These are phyloP conservation scores for Neophaeococcomyces aloes DNA, from an alignment of 2,329 filamentous ascomycete species.

Conservation along the genomic window DNA sequence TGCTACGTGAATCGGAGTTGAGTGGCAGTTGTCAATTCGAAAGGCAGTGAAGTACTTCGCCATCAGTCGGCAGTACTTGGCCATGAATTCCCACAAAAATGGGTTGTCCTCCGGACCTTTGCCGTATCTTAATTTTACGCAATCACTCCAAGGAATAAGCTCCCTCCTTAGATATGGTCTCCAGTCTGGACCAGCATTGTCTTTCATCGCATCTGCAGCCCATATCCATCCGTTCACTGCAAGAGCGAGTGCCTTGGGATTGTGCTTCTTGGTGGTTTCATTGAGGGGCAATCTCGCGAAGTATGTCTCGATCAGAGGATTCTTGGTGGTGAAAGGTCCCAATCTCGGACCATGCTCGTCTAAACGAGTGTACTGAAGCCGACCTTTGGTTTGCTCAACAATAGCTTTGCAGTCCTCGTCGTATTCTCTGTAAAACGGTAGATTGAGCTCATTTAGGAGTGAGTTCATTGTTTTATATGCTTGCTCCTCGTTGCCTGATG, in stretches of 20 bases:
- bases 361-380: constrained; percentile 89
- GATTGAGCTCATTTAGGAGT: constrained; percentile 73
- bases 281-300: constrained; percentile 83
- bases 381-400: constrained; percentile 82
- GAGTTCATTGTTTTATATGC: constrained; percentile 45
- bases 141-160: constrained; percentile 97
- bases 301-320: constrained; percentile 83
- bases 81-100: constrained; percentile 93
- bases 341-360: constrained; percentile 82
- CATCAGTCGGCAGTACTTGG: constrained; percentile 78
- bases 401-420: constrained; percentile 73
- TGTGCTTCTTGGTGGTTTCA: constrained; percentile 64
- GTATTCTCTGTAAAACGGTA: constrained; percentile 85
- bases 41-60: constrained; percentile 93
- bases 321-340: constrained; percentile 64
- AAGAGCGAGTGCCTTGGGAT: constrained; percentile 64
- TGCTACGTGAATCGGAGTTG: constrained; percentile 85
- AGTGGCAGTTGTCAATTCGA: constrained; percentile 96
- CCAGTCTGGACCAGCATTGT: constrained; percentile 83
- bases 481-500: constrained; percentile 39
- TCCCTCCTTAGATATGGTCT: constrained; percentile 90
- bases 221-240: constrained; percentile 99
- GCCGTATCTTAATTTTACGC: constrained; percentile 92
- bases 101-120: constrained; percentile 70
- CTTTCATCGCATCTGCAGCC: constrained; percentile 86